These are phyloP conservation scores for Aspergillus kassunensis DNA, from an alignment of 495 filamentous ascomycete species.

Conservation along the genomic window DNA sequence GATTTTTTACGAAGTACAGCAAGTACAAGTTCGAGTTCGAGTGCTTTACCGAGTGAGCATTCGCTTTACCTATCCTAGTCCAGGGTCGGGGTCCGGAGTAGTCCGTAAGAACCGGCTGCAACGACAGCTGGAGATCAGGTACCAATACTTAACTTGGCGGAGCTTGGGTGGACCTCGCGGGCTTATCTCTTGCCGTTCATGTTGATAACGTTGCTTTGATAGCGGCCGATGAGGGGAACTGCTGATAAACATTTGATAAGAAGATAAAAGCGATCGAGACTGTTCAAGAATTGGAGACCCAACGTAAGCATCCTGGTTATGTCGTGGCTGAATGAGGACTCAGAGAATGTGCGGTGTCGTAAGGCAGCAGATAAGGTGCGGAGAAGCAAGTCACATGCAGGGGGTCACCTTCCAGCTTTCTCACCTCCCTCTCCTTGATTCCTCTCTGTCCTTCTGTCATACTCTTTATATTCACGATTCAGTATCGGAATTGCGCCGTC, in stretches of 20 bases:
- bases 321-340: background rate
- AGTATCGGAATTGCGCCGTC: background rate
- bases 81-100: too few relatives aligned
- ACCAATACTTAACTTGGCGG: background rate
- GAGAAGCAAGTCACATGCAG: slow-evolving; percentile 21
- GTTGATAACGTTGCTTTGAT: slow-evolving; percentile 3
- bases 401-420: slow-evolving; percentile 6
- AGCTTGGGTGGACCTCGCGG: background rate
- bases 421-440: slow-evolving; percentile 5
- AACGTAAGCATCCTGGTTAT: too few relatives aligned
- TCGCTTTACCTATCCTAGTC: too few relatives aligned
- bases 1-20: background rate
- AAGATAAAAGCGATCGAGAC: too few relatives aligned
- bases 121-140: background rate
- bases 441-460: slow-evolving; percentile 1
- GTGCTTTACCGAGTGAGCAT: too few relatives aligned
- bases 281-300: too few relatives aligned
- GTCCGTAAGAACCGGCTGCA: background rate
- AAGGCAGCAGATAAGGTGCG: slow-evolving; percentile 20
- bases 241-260: slow-evolving; percentile 3
- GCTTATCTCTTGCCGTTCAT: background rate
- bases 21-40: too few relatives aligned
- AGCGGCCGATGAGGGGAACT: slow-evolving; percentile 5
- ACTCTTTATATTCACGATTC: background rate
- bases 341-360: slow-evolving; percentile 1